Base-by-base conservation (phyloP, 2,329 filamentous ascomycete genomes). In the Microsporum canis region DNA sequence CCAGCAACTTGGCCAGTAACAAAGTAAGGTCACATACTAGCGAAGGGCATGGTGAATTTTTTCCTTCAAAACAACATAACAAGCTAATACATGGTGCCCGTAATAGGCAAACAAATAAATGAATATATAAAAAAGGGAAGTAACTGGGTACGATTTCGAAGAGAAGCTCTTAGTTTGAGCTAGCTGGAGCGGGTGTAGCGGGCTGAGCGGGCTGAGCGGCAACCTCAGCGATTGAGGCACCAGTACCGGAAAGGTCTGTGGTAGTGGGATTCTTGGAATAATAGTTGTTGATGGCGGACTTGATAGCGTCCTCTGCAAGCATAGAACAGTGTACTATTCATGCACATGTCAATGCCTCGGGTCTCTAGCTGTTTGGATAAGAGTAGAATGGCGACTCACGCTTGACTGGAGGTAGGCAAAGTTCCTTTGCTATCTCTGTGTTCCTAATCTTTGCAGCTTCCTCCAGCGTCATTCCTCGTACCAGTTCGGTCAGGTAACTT, bases 361-460 rank as follows among this genome's bases (percentile, higher is more conserved):
- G 17, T 23, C 17, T 23, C 17, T 23, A 23, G 17, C 17, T 23
- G 17, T 23, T 23, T 23, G 17, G 17, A 23, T 23, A 23, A 23
- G 17, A 23, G 17, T 23, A 23, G 17, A 23, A 55, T n/a, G 8
- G 45, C 33, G 27, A 60, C 86, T 76, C 78, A 91, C 88, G 77
- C 79, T 95, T 95, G 58, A 95, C 89, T 64, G 90, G 89, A 39
- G 89, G 90, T 71, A 94, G 77, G 71, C 89, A 94, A 61, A 96
- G 80, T 78, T 99, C 95, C 80, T 95, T 95, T 41, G 94, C 94
- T 72, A 99, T 99, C 77, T 99, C 91, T 2, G 92, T 96, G 78
- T 99, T 99, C 79, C 90, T 88, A 69, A 99, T 89, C 78, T 88
- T 87, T 60, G 86, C 86, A 38, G 95, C 94, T 74, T 99, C 90